Evolutionary conservation across 2,329 filamentous ascomycete species (phyloP).

Genomic region (Meredithiella fracta): DNA sequence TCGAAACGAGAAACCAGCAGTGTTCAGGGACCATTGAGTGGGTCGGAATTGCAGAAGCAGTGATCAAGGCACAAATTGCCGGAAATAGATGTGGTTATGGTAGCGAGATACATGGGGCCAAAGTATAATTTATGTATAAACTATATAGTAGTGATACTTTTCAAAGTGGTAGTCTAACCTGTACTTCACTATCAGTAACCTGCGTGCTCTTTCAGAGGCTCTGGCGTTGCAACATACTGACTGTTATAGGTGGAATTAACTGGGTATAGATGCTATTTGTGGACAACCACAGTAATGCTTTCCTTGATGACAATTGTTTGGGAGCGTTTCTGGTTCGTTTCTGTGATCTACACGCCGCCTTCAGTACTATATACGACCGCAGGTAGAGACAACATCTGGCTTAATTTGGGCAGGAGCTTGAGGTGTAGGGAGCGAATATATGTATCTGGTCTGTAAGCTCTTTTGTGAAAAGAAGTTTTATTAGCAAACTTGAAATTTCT

Average conservation of each 20-base stretch:
- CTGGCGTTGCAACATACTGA: not conserved
- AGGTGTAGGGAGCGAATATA: not conserved
- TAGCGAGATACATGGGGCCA: not conserved
- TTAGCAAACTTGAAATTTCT: too few species aligned
- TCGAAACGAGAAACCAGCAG: not conserved
- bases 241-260: not conserved
- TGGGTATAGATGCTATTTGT: not conserved
- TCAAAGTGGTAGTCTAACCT: not conserved
- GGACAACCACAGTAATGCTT: not conserved
- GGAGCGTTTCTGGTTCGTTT: conserved; percentile 7
- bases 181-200: not conserved
- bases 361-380: not conserved
- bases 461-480: too few species aligned
- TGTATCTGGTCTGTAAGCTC: not conserved
- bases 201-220: not conserved
- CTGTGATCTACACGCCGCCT: not conserved
- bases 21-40: not conserved
- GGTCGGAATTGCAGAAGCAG: not conserved
- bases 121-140: not conserved
- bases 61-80: not conserved
- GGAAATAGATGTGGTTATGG: not conserved
- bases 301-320: not conserved
- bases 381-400: not conserved
- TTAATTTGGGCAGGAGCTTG: not conserved
- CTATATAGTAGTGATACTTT: not conserved